Base-by-base conservation (phyloP, 2,329 filamentous ascomycete genomes). In the Cryphonectria naterciae region DNA sequence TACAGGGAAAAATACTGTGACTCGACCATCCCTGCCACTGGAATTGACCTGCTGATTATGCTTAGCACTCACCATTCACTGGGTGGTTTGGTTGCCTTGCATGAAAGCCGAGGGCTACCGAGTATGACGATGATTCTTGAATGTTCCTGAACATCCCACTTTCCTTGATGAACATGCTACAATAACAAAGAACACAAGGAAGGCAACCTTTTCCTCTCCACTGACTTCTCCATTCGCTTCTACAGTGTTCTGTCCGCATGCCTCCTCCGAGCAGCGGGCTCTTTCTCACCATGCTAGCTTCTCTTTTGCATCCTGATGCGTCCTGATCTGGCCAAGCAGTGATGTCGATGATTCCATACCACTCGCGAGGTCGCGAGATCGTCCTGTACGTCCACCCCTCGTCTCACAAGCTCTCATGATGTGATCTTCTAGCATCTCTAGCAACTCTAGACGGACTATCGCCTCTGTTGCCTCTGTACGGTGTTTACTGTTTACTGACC, bases 321-420 rank as follows among this genome's bases (percentile, higher is more conserved):
- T 65, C 63, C 63, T 71, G 70, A 69, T 69, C 66, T 69, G 71
- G 69, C 69, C 60, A 65, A 65, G 58, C 68, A 56, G 67, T 60
- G 65, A 73, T 89, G 87, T 94, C 92, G 75, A 84, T 96, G 76
- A 91, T 96, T 74, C 93, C 93, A 4, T 95, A 94, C 78, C 87
- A 88, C 69, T 88, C 90, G 65, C 87, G 94, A 77, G 91, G 91
- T 75, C 89, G 91, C 75, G 92, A 95, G 78, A 89, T 96, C 75
- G 93, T 95, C 54, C 85, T 96, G 92, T 95, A 87, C 77, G 92
- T 87, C 22, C 76, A 76, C 75, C 63, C 65, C 37, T 65, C 54
- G 67, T 74, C 74, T 67, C 54, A 58, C 68, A 67, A 65, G 60
- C 62, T 54, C 43, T 41, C 56, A 35, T 67, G 41, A 35, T 65